Evolutionary conservation across 2,329 filamentous ascomycete species (phyloP), one percentile per base, ranked within the genome.

Genomic region (Emericellopsis cladophorae): DNA sequence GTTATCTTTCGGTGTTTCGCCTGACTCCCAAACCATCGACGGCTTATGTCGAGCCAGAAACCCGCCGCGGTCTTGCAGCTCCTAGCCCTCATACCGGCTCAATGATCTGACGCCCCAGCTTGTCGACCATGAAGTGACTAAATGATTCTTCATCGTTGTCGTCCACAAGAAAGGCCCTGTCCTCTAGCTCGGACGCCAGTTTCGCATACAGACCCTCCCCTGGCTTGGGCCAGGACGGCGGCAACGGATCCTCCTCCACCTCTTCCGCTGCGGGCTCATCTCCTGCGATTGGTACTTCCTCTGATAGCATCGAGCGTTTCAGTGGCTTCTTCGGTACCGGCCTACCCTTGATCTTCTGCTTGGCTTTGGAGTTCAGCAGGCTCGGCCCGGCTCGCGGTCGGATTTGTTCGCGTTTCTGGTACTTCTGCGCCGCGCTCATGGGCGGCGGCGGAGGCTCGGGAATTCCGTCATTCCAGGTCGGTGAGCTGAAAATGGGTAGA

Each of bases 121-220:
- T 46, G 31, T 65, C 60, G 8, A 67, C 59, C 43, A 59, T 51
- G 45, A 67, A 67, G 40, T 66, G 62, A 35, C 62, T 66, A 37
- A 67, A 67, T 0, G 62, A 55, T 37, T 65, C 61, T 37, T 62
- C 61, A 31, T 66, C 63, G 18, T 65, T 59, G 5, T 59, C 54
- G 37, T 66, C 64, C 23, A 53, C 42, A 15, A 67, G 48, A 23
- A 62, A 52, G 5, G 40, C 39, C n/a, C 51, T 45, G 41, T 67
- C 63, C 23, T 64, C 53, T 7, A 51, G 54, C 45, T 67, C 65
- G 0, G 57, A 55, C 10, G 50, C 46, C 9, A 67, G 44, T 21
- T 55, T 54, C 4, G 61, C 54, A 44, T 67, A 67, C 45, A 66
- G 40, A 0, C 65, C 65, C 37, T 60, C 46, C 3, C 58, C 61